Percentiles rank a stretch among this genome's conserved stretches.
Evolutionary conservation across 2,329 filamentous ascomycete genomes (phyloP).

Genomic region (Monosporascus cannonballus): DNA sequence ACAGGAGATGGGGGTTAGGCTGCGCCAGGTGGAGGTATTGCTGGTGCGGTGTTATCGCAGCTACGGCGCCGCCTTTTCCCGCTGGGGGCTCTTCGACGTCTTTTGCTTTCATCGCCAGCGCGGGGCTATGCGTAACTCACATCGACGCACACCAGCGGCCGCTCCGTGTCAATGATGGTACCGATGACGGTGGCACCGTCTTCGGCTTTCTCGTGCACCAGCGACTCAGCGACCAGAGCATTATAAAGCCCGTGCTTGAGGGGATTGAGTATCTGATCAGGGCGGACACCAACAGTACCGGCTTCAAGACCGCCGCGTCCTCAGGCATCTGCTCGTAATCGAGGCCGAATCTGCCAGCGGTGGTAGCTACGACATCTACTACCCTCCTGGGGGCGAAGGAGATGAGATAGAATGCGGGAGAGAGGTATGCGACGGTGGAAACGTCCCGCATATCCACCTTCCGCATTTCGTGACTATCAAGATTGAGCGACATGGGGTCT

Average conservation of each 20-base stretch:
- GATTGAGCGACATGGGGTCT: background rate
- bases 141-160: background rate
- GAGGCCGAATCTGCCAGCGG: background rate
- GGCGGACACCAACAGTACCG: background rate
- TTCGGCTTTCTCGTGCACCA: background rate
- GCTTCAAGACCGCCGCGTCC: background rate
- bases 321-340: background rate
- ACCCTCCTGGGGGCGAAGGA: background rate
- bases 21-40: background rate
- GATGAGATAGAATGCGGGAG: background rate
- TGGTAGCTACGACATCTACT: no score
- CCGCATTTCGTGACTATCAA: conserved; percentile 3
- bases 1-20: background rate
- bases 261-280: background rate
- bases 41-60: no score
- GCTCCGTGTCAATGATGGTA: background rate
- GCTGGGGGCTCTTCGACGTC: no score
- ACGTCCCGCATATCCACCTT: conserved; percentile 11
- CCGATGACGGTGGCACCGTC: background rate
- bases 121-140: background rate
- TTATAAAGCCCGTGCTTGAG: background rate
- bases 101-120: background rate
- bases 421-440: background rate
- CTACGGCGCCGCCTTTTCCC: no score
- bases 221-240: background rate